Evolutionary conservation across 345 rosid species (phyloP), one percentile per base, ranked within the genome.

Genomic region (Limnanthes douglasii): DNA sequence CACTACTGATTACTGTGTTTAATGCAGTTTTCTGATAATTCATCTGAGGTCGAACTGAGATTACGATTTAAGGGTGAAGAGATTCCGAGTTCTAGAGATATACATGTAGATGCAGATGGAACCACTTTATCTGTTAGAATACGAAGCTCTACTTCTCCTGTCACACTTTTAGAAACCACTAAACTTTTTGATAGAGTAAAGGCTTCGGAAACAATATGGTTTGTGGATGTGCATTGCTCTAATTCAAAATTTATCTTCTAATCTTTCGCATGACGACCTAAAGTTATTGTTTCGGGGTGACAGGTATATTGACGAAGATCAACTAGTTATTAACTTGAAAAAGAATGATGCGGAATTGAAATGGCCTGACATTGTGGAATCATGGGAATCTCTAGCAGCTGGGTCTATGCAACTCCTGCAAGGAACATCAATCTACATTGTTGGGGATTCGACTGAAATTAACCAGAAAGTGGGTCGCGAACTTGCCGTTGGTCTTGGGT

Each of bases 351-450:
- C 80, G 0, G 74, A 71, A 17, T 62, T 78, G 64, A 76, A 82
- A 57, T 88, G 95, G 90, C 93, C 93, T 32, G 83, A 78, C 51
- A 64, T 78, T 65, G 61, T 75, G 48, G 94, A 86, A 61, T 75
- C 95, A 0, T 78, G 90, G 95, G 86, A 82, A 22, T 88, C 97
- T 21, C 55, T 78, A 57, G 61, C 93, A 32, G 73, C 75, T 8
- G 93, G 78, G 21, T 59, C 75, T 19, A 40, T 55, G 73, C 93
- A 88, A 46, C 76, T 88, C 11, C 76, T 88, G 18, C 73, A 72
- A 69, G 90, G 97, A 30, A 60, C 90, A 17, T 82, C 95, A 9
- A 62, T 78, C 41, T 88, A 65, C 43, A 56, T 78, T 35, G 78
- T 73, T 30, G 93, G 93, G 11, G 76, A 69, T 59, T 67, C 75